Evolutionary conservation across 2,329 filamentous ascomycete genomes (phyloP).

Genomic region (Monilinia fructicola): DNA sequence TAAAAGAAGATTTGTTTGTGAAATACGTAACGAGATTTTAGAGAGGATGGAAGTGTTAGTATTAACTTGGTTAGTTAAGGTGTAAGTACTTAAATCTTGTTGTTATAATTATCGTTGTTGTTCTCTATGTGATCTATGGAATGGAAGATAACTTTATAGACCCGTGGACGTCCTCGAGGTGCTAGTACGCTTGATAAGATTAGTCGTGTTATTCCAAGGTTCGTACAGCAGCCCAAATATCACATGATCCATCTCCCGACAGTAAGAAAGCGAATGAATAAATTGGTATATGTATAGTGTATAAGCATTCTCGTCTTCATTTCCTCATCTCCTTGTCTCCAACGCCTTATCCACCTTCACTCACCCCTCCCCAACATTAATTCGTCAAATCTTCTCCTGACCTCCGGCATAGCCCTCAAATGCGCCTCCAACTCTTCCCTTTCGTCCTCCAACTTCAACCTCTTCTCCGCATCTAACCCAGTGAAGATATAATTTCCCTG

Average conservation of each 20-base stretch:
- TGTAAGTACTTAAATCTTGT: no score
- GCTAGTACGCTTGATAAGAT: no score
- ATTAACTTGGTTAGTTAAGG: no score
- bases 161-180: no score
- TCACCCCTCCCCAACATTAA: conserved; percentile 50
- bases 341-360: background rate
- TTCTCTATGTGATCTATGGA: no score
- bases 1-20: no score
- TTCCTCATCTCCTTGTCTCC: background rate
- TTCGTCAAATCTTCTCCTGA: conserved; percentile 82
- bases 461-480: conserved; percentile 79
- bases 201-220: no score
- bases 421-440: conserved; percentile 89
- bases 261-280: background rate
- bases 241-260: no score
- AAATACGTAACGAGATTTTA: no score
- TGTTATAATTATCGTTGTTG: no score
- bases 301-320: background rate
- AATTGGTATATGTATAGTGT: background rate
- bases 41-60: background rate
- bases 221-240: no score
- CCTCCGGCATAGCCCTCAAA: conserved; percentile 80
- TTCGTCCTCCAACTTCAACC: conserved; percentile 88
- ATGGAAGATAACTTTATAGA: no score
- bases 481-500: conserved; percentile 92